These are phyloP conservation scores for Alopecurus myosuroides DNA, from an alignment of 176 grass and related monocot species.

Conservation along the genomic window DNA sequence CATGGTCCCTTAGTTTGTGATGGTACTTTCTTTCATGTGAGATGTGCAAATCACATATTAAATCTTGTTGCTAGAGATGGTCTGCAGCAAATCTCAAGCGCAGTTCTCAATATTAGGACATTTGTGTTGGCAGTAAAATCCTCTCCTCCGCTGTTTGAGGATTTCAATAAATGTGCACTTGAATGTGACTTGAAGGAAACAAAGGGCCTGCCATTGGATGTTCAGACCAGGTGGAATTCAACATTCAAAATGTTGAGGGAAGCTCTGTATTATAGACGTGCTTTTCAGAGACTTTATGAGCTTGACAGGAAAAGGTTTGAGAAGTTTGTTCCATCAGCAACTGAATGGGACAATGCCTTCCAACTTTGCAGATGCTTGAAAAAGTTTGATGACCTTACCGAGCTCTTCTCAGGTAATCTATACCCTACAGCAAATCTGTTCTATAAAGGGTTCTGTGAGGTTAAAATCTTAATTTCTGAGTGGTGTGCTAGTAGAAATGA, in stretches of 20 bases:
- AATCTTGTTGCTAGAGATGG: not conserved
- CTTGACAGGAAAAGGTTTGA: not conserved
- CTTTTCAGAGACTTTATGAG: not conserved
- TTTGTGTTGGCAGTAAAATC: no score
- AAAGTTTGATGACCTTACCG: no score
- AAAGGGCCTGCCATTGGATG: no score
- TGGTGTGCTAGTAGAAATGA: not conserved
- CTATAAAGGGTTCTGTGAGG: not conserved
- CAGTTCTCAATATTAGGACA: no score
- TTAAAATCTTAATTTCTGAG: not conserved
- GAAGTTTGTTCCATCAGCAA: not conserved
- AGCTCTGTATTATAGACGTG: not conserved
- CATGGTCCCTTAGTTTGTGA: not conserved
- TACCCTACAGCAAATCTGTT: not conserved
- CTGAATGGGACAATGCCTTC: not conserved
- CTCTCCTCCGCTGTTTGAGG: no score
- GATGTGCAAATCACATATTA: not conserved
- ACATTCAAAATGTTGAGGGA: not conserved
- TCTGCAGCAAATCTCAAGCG: no score
- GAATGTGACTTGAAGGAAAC: no score
- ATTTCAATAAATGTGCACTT: no score
- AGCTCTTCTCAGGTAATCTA: not conserved
- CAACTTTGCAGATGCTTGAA: no score
- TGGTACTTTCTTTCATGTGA: not conserved
- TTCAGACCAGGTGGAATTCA: no score